Evolutionary conservation across 2,329 filamentous ascomycete genomes (phyloP), one percentile per base, ranked within the genome.

Genomic region (Colletotrichum musae): DNA sequence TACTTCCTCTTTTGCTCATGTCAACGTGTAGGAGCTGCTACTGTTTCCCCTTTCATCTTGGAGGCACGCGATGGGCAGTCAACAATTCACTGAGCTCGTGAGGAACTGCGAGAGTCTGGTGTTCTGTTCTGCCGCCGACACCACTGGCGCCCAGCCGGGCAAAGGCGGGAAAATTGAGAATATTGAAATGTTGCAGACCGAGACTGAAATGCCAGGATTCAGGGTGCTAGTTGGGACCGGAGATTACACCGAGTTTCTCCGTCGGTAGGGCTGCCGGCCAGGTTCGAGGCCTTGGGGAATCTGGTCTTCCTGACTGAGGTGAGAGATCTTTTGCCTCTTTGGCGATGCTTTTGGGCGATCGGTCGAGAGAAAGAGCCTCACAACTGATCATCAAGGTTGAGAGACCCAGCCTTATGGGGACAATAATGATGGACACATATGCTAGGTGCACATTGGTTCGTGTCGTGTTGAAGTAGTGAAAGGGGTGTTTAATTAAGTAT

Each of bases 121-220:
- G 48, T 28, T 6, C 16, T 36, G 7, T 21, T 32, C 6, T n/a
- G 9, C 12, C 21, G 47, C 21, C 21, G 5, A 24, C 24, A n/a
- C 47, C 41, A 32, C 28, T 32, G 53, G 32, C 48, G 66, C 66
- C 61, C 52, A 66, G 66, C 66, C 32, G 54, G 66, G 66, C 54
- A 59, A 69, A 65, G 66, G 61, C 66, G 66, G 66, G 18, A 60
- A n/a, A 69, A 66, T 54, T 18, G 47, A 36, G 4, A 56, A 36
- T 21, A 54, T 58, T 45, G 61, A 5, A 16, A 39, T 13, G n/a
- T 6, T 51, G 48, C 43, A 45, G 43, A 53, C 18, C 16, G 16
- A 47, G 16, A 7, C 9, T 2, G 10, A 15, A 16, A 47, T 6
- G 45, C 16, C 16, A 4, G 16, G 47, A 18, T 12, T 50, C 6